Base-by-base conservation (phyloP, 2,329 filamentous ascomycete genomes). In the Calonectria fujianensis region DNA sequence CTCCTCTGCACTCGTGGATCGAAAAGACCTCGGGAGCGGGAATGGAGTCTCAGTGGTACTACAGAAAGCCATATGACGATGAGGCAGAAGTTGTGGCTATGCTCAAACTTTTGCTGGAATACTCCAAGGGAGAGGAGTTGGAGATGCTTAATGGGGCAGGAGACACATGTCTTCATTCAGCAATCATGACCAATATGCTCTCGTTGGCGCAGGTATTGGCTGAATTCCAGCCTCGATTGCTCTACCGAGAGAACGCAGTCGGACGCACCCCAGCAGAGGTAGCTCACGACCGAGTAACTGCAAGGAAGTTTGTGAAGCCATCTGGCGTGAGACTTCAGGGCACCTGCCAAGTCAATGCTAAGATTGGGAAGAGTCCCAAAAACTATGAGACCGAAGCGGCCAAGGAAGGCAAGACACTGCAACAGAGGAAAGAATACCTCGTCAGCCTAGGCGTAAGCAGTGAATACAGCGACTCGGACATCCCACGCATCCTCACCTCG, bases 211-310 rank as follows among this genome's bases (percentile, higher is more conserved):
- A 86, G 18, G 80, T 86, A 3, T 79, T 94, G 4, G 84, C 96
- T 14, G 85, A 90, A 13, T 86, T 86, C 77, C 87, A 90, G 24
- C 90, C 93, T 0, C 87, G 88, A 32, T 86, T 96, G 2, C 85
- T 95, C 0, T 89, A 91, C 78, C 90, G 92, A 29, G 95, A 97
- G 82, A 96, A 96, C 78, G 91, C 94, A 0, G 94, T 94, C 0
- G 95, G 95, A 2, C 89, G 91, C 20, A 97, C 94, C 0, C 93
- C 95, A 0, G 88, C 89, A 35, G 94, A 97, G 79, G 85, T 94
- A 64, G 91, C 93, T 0, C 86, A 90, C 66, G 92, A 94, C 68
- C 83, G 84, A 1, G 88, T 89, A 74, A 85, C 90, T 3, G 83
- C 85, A 10, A 79, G 82, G 10, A 83, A 84, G 54, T 83, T 88